Base-by-base conservation (phyloP, 2,329 filamentous ascomycete species). In the Clarireedia homoeocarpa region DNA sequence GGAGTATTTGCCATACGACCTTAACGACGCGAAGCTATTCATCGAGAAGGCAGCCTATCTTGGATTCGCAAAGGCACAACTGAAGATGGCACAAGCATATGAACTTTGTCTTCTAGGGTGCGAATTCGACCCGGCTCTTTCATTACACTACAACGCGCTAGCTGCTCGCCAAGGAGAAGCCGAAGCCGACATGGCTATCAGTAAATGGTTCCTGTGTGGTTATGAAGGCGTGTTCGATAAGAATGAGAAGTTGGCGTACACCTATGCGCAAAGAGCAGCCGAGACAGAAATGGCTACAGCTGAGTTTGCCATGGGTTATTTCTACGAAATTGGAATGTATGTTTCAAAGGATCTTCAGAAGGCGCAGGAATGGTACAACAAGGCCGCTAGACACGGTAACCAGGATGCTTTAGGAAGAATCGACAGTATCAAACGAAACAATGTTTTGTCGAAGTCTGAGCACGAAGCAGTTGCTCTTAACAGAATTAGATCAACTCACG, bases 171-270 rank as follows among this genome's bases (percentile, higher is more conserved):
- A 97, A 73, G 92, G 91, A 17, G 91, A 97, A 66, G 79, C 91
- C 0, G 94, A 99, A 70, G 94, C 92, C 0, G 91, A 96, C 58
- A 88, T 99, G 73, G 91, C 92, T 27, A 91, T 99, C 59, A 97
- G 92, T 72, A 94, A 96, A 72, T 99, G 94, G 94, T 99, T 97
- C 69, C 78, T 99, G 27, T 97, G 95, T 67, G 94, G 94, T 2
- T 91, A 94, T 62, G 92, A 97, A 63, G 87, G 86, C 23, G 79
- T 95, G 6, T 96, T 99, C 68, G 82, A 89, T 58, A 97, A 97
- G 78, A 97, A 96, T 66, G 94, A 99, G 72, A 88, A 92, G 69
- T 75, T 97, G 49, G 92, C 94, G 6, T 99, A 89, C 72, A 86
- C 84, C 51, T 97, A 96, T 68, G 94, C 94, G 1, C 83, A 92